Base-by-base conservation (phyloP, 2,329 filamentous ascomycete species). In the Diaporthe aspalathi region DNA sequence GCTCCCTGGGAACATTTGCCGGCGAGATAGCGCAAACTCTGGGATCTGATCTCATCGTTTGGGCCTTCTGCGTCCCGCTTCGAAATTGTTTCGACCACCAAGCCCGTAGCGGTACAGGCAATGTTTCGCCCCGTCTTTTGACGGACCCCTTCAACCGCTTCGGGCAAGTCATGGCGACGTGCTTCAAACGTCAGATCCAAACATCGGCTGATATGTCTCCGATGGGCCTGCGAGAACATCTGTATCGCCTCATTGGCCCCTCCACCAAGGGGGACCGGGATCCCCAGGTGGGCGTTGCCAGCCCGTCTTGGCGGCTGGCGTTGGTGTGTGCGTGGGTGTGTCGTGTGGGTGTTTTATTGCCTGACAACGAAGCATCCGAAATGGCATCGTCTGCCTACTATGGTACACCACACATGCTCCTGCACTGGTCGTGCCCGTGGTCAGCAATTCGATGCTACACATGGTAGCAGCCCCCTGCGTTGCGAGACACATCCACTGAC, bases 101-200 rank as follows among this genome's bases (percentile, higher is more conserved):
- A 49, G 60, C 43, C 60, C 60, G 27, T 35, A 43, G 43, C 60
- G 43, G 43, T 29, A 24, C n/a, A 49, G 60, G 49, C 60, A 63
- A 43, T 49, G 60, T 63, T 63, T 63, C 60, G 60, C 60, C 60
- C 43, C 40, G 60, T 63, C 43, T 63, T 63, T 50, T 63, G 60
- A 63, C 60, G 9, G 60, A 1, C 60, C 43, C 57, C 57, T 63
- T 49, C 40, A 63, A 63, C 43, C 40, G 27, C 57, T 63, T 63
- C 27, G 17, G 57, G 57, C 22, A 49, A 63, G 27, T 49, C 12
- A 63, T 63, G 43, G 43, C 43, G 27, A 63, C 60, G 24, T 63
- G 60, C 60, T 49, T 49, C 60, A 63, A 63, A 63, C 40, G 43
- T 63, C 60, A 63, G 60, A 63, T 63, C 60, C 60, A 63, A 49